Evolutionary conservation across 208 protist genomes (phyloP), one percentile per base, ranked within the genome.

Genomic region (Naegleria lovaniensis): DNA sequence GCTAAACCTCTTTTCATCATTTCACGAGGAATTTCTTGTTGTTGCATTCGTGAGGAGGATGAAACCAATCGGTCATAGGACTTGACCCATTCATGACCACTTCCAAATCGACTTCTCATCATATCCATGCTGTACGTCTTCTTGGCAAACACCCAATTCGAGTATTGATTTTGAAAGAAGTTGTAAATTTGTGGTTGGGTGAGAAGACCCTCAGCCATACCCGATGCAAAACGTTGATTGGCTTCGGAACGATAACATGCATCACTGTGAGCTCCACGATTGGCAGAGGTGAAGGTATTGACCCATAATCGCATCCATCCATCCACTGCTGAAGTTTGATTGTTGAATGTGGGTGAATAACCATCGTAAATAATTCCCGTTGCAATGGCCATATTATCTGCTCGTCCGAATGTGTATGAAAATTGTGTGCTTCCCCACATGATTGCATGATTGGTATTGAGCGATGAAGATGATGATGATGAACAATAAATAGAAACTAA

Each of bases 151-250:
- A 36, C n/a, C 67, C 67, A 79, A 79, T 79, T 79, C 19, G 25
- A 36, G n/a, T 79, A 79, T 79, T 79, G 67, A 79, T 79, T 79
- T 79, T 79, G 67, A 33, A 79, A 79, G 25, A 79, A 79, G 29
- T 79, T 29, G 29, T 79, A 79, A 79, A 79, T 79, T 36, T 79
- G 67, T 36, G 67, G 16, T 79, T 79, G 16, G 7, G 67, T 79
- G 0, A 79, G 36, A 36, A 36, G n/a, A 79, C 67, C 67, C 36
- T 79, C 67, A 36, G 25, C 67, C 16, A 79, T 79, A 36, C 67
- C 67, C 19, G 55, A 15, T 29, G 55, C 55, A 67, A 29, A 67
- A 3, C 22, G 55, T 67, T 29, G 11, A 29, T 67, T 67, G 1
- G 22, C 22, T 19, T 67, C 55, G 19, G 55, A 67, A 29, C 22